A percentile compares a stretch with the other conserved stretches of the same genome.
Conservation (phyloP, 768 basidiomycete species). For the Hygrophoropsis aurantiaca region DNA sequence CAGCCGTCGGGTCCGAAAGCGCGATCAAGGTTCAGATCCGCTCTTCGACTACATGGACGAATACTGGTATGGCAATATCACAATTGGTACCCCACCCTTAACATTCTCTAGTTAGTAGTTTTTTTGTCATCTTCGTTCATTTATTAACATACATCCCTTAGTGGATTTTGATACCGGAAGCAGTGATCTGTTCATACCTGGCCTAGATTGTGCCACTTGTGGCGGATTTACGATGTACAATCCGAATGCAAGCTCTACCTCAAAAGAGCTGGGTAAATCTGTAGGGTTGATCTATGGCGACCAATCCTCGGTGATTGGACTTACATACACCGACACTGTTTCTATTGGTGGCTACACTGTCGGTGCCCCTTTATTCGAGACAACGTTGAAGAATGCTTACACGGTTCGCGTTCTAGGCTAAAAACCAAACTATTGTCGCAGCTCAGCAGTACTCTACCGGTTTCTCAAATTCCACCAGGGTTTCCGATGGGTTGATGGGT, state of each 20-base stretch:
- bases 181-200: constrained; percentile 21
- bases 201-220: constrained; percentile 18
- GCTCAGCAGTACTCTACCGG: not conserved
- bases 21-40: not conserved
- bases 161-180: constrained; percentile 23
- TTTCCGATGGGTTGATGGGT: constrained; percentile 23
- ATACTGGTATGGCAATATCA: constrained; percentile 13
- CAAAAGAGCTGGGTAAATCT: not conserved
- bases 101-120: not conserved
- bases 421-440: not conserved
- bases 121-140: not conserved
- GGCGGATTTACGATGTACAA: constrained; percentile 26
- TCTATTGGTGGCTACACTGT: not conserved
- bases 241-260: constrained; percentile 9
- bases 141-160: not conserved
- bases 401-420: not conserved
- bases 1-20: not conserved
- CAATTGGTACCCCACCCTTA: constrained; percentile 6
- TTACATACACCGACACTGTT: not conserved
- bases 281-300: not conserved
- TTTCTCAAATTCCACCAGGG: not conserved
- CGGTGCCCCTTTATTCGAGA: not conserved
- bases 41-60: not conserved
- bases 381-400: not conserved
- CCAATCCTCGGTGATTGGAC: not conserved